Evolutionary conservation across 2,329 filamentous ascomycete species (phyloP), one percentile per base, ranked within the genome.

Genomic region (Botrytis deweyae): DNA sequence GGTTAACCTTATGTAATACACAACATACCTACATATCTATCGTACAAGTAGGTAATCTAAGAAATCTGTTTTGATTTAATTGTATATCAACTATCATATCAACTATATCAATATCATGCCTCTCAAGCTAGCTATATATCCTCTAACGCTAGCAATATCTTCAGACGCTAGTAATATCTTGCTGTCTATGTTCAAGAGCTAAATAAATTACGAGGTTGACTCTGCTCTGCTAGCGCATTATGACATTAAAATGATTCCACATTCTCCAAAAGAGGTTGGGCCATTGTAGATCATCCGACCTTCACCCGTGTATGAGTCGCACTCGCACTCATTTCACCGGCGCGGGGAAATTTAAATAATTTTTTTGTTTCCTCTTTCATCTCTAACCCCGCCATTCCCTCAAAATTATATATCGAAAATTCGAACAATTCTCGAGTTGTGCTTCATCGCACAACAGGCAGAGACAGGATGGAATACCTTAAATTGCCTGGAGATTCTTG

Each of bases 401-500:
- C 46, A 4, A 49, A 67, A 49, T 38, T 58, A 58, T 18, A 58
- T 29, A 36, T 49, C n/a, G 29, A 69, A 69, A 52, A 25, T 38
- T 52, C 64, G 44, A 36, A 49, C 33, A 38, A 36, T 46, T 46
- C 52, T 72, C 52, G 16, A 68, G 62, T 66, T 61, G 70, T 68
- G 61, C 44, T 65, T 18, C 16, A 29, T 46, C 70, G 62, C 59
- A 72, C 65, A 58, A 46, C n/a, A 59, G 46, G 52, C 25, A 73
- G 40, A n/a, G 22, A 58, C n/a, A 58, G 61, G 22, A 81, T 80
- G 79, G 78, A 76, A 72, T 80, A 78, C 70, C 74, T 79, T 40
- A 76, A 75, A 38, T 74, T 76, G 38, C 76, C 77, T 49, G 80
- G 80, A 63, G 78, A 79, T 58, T 73, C 77, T 38, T 81, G 80